These are phyloP conservation scores for Paecilomyces variotii DNA, from an alignment of 2,329 filamentous ascomycete genomes.

Conservation along the genomic window DNA sequence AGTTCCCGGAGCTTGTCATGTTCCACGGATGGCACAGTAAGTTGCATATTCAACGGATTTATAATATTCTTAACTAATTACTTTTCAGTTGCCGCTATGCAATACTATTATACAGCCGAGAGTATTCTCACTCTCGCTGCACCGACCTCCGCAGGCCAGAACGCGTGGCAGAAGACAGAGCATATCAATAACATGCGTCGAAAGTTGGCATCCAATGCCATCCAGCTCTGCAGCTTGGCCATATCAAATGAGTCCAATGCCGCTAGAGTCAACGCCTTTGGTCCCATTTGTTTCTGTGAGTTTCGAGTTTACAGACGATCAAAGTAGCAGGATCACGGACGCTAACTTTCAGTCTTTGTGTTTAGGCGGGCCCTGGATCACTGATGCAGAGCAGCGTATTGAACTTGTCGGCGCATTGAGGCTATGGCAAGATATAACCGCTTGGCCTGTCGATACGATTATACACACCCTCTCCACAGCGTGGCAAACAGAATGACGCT, in stretches of 20 bases:
- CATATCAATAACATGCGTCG: constrained; percentile 3
- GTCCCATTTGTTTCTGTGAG: constrained; percentile 42
- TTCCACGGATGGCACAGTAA: constrained; percentile 39
- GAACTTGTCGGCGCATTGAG: background rate
- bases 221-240: constrained; percentile 38
- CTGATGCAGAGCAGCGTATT: background rate
- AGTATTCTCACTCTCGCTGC: constrained; percentile 22
- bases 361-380: background rate
- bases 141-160: constrained; percentile 5
- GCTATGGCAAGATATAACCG: background rate
- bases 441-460: background rate
- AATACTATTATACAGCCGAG: constrained; percentile 35
- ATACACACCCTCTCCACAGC: background rate
- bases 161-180: constrained; percentile 10
- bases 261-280: constrained; percentile 43
- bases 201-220: constrained; percentile 27
- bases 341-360: background rate
- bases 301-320: constrained; percentile 11
- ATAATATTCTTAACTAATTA: background rate
- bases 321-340: background rate
- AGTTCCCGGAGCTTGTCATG: constrained; percentile 34
- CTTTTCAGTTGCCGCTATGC: constrained; percentile 33
- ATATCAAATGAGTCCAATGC: constrained; percentile 37
- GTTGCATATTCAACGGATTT: background rate
- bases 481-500: background rate